Percentiles rank a stretch among this genome's conserved stretches.
These are phyloP conservation scores for Trypanosoma mega DNA, from an alignment of 208 protist genomes.

Conservation along the genomic window DNA sequence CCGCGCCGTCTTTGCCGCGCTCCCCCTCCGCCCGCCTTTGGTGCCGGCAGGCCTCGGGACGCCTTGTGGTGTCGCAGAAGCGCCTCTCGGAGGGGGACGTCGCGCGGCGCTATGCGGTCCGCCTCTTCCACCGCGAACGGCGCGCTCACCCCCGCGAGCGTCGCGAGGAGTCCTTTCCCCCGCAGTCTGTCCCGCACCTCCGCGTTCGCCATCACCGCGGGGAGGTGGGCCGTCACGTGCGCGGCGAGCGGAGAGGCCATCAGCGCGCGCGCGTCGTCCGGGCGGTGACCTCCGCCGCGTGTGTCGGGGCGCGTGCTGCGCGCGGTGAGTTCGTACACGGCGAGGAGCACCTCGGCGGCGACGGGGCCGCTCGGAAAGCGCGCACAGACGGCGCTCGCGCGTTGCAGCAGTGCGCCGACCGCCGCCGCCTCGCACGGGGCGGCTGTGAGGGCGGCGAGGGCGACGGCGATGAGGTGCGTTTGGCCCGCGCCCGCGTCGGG, in stretches of 20 bases:
- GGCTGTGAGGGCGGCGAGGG: constrained; percentile 17
- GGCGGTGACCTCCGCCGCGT: background rate
- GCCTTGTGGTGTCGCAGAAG: constrained; percentile 23
- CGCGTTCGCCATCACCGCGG: constrained; percentile 20
- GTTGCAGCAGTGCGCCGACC: constrained; percentile 13
- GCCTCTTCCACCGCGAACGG: constrained; percentile 6
- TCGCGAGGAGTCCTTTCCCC: constrained; percentile 17
- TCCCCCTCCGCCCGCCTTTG: background rate
- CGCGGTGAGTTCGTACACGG: constrained; percentile 29
- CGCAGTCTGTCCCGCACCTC: constrained; percentile 24
- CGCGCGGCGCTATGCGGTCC: background rate
- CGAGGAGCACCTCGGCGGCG: constrained; percentile 46
- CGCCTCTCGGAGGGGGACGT: constrained; percentile 24
- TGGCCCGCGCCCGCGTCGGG: constrained; percentile 6
- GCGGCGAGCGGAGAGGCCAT: constrained; percentile 19
- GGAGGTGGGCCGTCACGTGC: constrained; percentile 10
- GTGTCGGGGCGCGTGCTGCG: background rate
- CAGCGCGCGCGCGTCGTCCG: background rate
- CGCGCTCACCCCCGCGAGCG: constrained; percentile 16
- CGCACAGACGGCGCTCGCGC: constrained; percentile 16
- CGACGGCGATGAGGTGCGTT: constrained; percentile 23
- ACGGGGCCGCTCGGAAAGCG: constrained; percentile 19
- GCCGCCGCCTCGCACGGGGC: constrained; percentile 21
- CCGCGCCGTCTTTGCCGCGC: background rate
- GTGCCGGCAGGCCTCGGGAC: too few species aligned